Evolutionary conservation across 257 asterid species (phyloP), one percentile per base, ranked within the genome.

Genomic region (Gentiana dahurica): DNA sequence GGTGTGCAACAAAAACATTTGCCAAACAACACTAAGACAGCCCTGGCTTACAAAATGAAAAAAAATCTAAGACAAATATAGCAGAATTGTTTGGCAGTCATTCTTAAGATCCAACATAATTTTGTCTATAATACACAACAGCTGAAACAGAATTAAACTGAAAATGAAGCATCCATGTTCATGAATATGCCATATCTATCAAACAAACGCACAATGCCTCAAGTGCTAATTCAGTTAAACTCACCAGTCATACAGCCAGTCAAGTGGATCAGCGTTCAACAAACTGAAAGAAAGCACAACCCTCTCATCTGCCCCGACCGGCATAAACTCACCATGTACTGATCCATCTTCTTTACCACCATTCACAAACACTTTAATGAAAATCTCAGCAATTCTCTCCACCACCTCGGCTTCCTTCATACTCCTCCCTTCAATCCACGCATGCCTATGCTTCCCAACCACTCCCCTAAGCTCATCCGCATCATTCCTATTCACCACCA

Each of bases 241-340:
- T 41, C 75, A 92, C 98, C 98, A 92, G 71, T 78, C 89, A 79
- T 85, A 92, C 36, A 65, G 68, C 95, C 93, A 83, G 73, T 84
- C 84, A 24, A 41, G 75, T 3, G 95, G 97, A 65, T 88, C 80
- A 55, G 95, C 75, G 80, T 92, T 92, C 81, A 92, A 79, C 83
- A 88, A 72, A 75, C 81, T 92, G 84, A 85, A 92, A 2, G 98
- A 92, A 63, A 92, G 87, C 73, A 88, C 98, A 54, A 87, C 73
- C 71, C 62, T 92, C 61, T 97, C 97, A 75, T 92, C 98, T 4
- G 95, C 90, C 58, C 91, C 98, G n/a, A 85, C 89, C 0, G 97
- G 98, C 95, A 91, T 87, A 77, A 91, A 87, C 81, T 85, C 98
- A 62, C 85, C 94, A 48, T 70, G 69, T 60, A 92, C 78, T 3